Percentiles rank a stretch among this genome's conserved stretches.
Conservation (phyloP, 352 stramenopile genomes). For the Globisporangium cylindrosporum region DNA sequence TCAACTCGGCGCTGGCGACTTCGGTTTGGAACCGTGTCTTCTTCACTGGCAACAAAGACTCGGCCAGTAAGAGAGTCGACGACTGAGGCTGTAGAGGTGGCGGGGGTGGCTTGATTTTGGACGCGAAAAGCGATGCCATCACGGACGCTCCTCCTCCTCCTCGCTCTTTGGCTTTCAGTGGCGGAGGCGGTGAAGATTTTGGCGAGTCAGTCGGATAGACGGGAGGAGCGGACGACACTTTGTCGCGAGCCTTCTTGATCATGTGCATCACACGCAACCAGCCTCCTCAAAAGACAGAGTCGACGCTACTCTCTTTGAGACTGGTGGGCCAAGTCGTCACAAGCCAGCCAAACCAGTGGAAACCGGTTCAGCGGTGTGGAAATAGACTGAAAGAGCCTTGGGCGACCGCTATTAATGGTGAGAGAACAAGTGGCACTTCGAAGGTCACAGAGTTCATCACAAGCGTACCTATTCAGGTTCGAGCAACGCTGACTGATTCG, state of each 20-base stretch:
- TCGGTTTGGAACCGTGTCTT: not conserved
- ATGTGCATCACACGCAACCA: not conserved
- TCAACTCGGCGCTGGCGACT: not conserved
- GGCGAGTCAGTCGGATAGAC: not conserved
- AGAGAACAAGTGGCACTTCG: not conserved
- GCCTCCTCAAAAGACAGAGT: not conserved
- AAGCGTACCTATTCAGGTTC: not conserved
- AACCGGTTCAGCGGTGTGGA: not conserved
- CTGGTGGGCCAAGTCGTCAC: not conserved
- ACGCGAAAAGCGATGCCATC: slow-evolving; percentile 2
- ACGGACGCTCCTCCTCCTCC: not conserved
- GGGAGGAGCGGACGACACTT: not conserved
- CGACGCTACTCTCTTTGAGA: not conserved
- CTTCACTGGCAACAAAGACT: not conserved
- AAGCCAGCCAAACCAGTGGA: not conserved
- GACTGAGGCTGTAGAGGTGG: not conserved
- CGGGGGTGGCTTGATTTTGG: not conserved
- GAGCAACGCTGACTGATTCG: no score
- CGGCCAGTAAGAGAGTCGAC: not conserved
- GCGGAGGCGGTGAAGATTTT: not conserved
- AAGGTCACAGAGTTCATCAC: not conserved
- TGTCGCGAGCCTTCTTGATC: slow-evolving; percentile 11
- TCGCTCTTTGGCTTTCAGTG: not conserved
- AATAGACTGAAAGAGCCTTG: slow-evolving; percentile 17
- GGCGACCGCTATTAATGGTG: not conserved